Percentiles rank a stretch among this genome's conserved stretches.
phyloP scores from a whole-genome alignment of 2,329 filamentous ascomycete genomes.

The Byssothecium circinans region DNA sequence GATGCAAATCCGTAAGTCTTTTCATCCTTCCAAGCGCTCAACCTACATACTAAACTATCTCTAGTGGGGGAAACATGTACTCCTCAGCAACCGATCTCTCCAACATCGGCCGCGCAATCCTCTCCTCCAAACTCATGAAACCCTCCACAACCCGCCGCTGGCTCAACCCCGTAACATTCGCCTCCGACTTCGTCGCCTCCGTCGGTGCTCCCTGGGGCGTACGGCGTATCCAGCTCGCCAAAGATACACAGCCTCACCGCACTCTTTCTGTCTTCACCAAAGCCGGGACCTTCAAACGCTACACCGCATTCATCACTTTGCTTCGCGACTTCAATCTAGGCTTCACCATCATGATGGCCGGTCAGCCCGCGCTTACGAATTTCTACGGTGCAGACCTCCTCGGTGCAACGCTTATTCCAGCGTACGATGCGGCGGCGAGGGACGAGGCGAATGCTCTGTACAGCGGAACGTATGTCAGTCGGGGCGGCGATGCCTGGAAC shows the following conservation, averaged over 20 bases:
- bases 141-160: constrained; percentile 20
- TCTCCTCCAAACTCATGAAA: constrained; percentile 21
- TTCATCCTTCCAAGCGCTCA: no score
- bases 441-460: constrained; percentile 15
- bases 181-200: constrained; percentile 15
- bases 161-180: constrained; percentile 25
- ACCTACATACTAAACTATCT: constrained; percentile 1
- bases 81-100: constrained; percentile 21
- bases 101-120: constrained; percentile 21
- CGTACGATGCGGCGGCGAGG: constrained; percentile 17
- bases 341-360: constrained; percentile 20
- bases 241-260: constrained; percentile 12
- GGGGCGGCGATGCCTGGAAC: background rate
- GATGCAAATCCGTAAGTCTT: constrained; percentile 23
- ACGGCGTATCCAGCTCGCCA: constrained; percentile 19
- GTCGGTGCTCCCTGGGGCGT: constrained; percentile 29
- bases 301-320: constrained; percentile 16
- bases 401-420: constrained; percentile 15
- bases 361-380: constrained; percentile 11
- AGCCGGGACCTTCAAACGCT: constrained; percentile 15
- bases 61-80: constrained; percentile 32
- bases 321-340: constrained; percentile 18
- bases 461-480: constrained; percentile 14
- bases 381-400: constrained; percentile 15
- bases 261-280: constrained; percentile 17